Evolutionary conservation across 129 eudicot species (phyloP).

Genomic region (Flaveria trinervia): DNA sequence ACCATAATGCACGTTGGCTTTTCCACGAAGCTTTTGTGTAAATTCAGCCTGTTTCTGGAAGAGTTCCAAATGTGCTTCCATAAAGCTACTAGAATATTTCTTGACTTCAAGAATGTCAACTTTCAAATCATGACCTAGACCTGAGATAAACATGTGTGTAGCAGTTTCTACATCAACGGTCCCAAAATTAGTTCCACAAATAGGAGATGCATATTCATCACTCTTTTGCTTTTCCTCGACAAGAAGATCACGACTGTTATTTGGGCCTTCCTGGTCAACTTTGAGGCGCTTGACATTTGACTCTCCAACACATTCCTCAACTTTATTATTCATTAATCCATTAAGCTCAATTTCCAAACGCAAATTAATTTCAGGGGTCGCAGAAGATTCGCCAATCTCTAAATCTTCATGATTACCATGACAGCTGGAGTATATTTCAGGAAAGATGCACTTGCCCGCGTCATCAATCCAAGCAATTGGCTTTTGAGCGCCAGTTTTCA

Average conservation of each 20-base stretch:
- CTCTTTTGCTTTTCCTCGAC: constrained; percentile 40
- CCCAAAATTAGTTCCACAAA: constrained; percentile 8
- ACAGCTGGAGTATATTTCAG: constrained; percentile 48
- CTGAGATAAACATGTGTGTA: constrained; percentile 47
- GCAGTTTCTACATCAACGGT: constrained; percentile 44
- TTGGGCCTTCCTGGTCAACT: constrained; percentile 36
- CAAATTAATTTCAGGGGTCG: constrained; percentile 55
- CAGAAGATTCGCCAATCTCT: constrained; percentile 34
- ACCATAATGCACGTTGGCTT: constrained; percentile 70
- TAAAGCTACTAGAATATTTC: constrained; percentile 36
- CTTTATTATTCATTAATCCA: constrained; percentile 35
- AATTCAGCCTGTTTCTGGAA: constrained; percentile 80
- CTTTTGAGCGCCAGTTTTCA: constrained; percentile 58
- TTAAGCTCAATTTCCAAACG: constrained; percentile 73
- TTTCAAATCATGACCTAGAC: constrained; percentile 27
- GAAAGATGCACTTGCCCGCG: constrained; percentile 63
- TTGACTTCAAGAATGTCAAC: constrained; percentile 49
- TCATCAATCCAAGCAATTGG: constrained; percentile 99
- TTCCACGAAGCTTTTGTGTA: constrained; percentile 70
- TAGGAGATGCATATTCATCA: constrained; percentile 36
- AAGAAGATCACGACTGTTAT: constrained; percentile 35
- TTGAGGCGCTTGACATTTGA: constrained; percentile 51
- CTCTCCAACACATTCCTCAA: constrained; percentile 70
- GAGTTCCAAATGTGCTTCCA: constrained; percentile 56
- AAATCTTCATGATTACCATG: constrained; percentile 42